These are phyloP conservation scores for Micractinium sp. DNA, from an alignment of 139 green algal species.

Conservation along the genomic window DNA sequence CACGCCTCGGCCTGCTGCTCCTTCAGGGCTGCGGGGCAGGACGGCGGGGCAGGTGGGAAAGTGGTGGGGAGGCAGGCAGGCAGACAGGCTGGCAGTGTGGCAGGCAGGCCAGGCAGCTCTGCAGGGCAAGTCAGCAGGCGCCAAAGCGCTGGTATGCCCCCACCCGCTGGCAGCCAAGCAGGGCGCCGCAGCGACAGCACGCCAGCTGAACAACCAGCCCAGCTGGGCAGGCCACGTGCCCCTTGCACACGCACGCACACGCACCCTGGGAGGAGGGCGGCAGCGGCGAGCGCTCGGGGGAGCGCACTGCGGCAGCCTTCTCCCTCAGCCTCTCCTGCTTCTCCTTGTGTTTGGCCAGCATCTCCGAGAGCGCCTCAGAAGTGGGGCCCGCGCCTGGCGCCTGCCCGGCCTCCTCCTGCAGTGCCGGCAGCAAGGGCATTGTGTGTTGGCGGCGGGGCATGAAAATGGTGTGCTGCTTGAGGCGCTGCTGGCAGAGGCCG, in stretches of 20 bases:
- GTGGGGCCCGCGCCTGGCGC: background rate
- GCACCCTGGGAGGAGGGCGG: slow-evolving; percentile 23
- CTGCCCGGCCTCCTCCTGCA: slow-evolving; percentile 10
- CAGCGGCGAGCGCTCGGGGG: slow-evolving; percentile 14
- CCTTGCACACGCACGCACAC: background rate
- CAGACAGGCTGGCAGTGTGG: background rate
- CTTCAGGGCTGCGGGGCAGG: slow-evolving; percentile 3
- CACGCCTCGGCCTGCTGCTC: slow-evolving; percentile 28
- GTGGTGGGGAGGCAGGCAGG: too few species aligned
- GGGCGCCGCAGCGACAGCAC: background rate
- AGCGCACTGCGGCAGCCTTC: background rate
- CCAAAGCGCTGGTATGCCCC: background rate
- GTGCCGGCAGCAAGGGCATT: background rate
- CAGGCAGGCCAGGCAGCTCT: background rate
- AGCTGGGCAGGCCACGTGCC: too few species aligned
- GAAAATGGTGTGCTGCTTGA: background rate
- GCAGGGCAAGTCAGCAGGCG: background rate
- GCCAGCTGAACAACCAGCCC: background rate
- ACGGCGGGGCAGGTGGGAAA: background rate
- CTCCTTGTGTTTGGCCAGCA: slow-evolving; percentile 18
- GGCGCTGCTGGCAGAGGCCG: too few species aligned
- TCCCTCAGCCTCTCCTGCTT: slow-evolving; percentile 28
- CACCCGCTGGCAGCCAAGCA: background rate
- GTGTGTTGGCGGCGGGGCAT: background rate
- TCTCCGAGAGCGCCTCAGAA: slow-evolving; percentile 9